Base-by-base conservation (phyloP, 257 asterid species). In the Jacaranda mimosifolia region DNA sequence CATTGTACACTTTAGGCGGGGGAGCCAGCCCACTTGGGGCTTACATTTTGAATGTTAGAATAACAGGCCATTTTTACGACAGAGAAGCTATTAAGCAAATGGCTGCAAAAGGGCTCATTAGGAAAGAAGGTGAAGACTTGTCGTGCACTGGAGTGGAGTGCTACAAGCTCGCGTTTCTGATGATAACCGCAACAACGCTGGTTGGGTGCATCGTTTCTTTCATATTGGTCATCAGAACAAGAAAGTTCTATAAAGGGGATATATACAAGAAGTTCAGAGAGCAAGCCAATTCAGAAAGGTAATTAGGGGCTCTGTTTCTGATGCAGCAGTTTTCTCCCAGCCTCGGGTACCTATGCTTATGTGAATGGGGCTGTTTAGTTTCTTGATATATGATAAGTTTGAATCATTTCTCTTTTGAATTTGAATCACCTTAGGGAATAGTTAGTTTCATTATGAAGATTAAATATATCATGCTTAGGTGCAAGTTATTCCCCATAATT, bases 11-110 rank as follows among this genome's bases (percentile, higher is more conserved):
- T 40, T 59, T 87, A 2, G 91, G 91, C 36, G 89, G 81, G 4
- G 91, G 83, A 1, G 94, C 94, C 0, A 89, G 91, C 82, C 91
- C 91, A 1, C 73, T 85, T 0, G 94, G 94, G n/a, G 87, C 87
- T 13, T 89, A 89, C 46, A 80, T 85, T 12, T 73, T 89, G 3
- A 89, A 83, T 40, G 93, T 89, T 0, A 84, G 83, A 18, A 64
- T 88, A 12, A 48, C 88, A 0, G 92, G 92, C 0, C 17, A 78
- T 55, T 52, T 87, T 68, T 89, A 89, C 17, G 93, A 89, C 32
- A 71, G 43, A 18, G 87, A 81, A 75, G 93, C 93, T 5, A 4
- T 51, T 80, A 83, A 76, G 82, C 94, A 89, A 42, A 1, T 84
- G 84, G 82, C 77, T 15, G 84, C 73, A 1, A 69, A 68, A 9